Evolutionary conservation across 192 early-diverging fungal genomes (phyloP), one percentile per base, ranked within the genome.

Genomic region (Allomyces macrogynus): DNA sequence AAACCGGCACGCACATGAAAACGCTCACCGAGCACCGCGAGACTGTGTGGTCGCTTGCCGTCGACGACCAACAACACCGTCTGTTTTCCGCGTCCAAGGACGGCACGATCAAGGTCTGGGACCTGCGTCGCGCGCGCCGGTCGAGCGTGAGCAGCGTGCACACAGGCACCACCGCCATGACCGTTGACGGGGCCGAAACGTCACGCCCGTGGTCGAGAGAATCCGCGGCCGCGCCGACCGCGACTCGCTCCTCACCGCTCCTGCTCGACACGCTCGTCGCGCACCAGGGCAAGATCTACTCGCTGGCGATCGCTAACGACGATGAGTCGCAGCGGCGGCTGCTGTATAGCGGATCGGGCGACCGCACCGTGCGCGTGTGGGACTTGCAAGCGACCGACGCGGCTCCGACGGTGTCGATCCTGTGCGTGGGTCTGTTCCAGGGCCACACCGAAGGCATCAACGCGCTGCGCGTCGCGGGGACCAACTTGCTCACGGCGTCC

Each of bases 21-120:
- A 74, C 69, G 44, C 62, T 71, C 24, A 66, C 69, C 23, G 81
- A 73, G 4, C 81, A 83, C 63, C 70, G 73, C 14, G 70, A 80
- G 64, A 76, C 74, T 32, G 81, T 83, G 10, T 83, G 81, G 81
- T 78, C 79, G 24, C 67, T 83, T 32, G 79, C 81, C 10, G 74
- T 78, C 1, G 70, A 72, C 62, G 67, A 69, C 5, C 63, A 65
- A 0, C 70, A 66, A 1, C 69, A 72, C 14, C 67, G 78, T 12
- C 76, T 79, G 44, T 80, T 77, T 63, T 77, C 75, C 64, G 81
- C 81, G 5, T 72, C 77, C 61, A 77, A 74, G 9, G 81, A 82
- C 65, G 78, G 77, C 1, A 76, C 71, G 14, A 82, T 82, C 44
- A 82, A 82, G 63, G 81, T 82, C 24, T 71, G 67, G 63, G 42